A percentile compares a stretch with the other conserved stretches of the same genome.
Evolutionary conservation across 1,284 basidiomycete species (phyloP).

Genomic region (Trichosporon sp.): DNA sequence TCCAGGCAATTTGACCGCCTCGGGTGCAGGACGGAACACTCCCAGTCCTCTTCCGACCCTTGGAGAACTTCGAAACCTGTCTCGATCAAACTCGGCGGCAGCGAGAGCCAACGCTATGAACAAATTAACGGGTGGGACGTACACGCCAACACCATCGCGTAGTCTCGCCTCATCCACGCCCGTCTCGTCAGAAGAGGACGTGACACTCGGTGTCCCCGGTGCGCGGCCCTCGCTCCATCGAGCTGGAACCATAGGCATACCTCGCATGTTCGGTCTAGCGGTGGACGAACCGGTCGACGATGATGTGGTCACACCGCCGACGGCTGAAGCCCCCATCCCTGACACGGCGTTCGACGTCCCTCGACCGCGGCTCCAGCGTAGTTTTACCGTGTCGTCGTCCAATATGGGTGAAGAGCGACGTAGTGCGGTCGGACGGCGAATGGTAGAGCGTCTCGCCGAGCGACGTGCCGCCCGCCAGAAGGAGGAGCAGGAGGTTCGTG

Average conservation of each 20-base stretch:
- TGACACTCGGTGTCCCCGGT: slow-evolving; percentile 29
- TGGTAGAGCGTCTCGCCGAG: slow-evolving; percentile 54
- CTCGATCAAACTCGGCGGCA: slow-evolving; percentile 55
- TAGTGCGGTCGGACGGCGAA: slow-evolving; percentile 55
- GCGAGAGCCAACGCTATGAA: slow-evolving; percentile 54
- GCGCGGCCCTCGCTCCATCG: slow-evolving; percentile 36
- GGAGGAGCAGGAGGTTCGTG: slow-evolving; percentile 47
- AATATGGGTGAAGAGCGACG: slow-evolving; percentile 56
- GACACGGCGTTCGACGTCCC: slow-evolving; percentile 33
- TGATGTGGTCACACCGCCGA: slow-evolving; percentile 17
- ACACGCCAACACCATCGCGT: slow-evolving; percentile 25
- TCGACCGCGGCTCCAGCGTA: slow-evolving; percentile 51
- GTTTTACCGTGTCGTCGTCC: slow-evolving; percentile 53
- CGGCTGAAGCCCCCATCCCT: slow-evolving; percentile 26
- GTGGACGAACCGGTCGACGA: slow-evolving; percentile 20
- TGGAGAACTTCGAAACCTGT: slow-evolving; percentile 50
- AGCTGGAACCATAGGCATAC: slow-evolving; percentile 46
- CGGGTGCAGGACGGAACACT: slow-evolving; percentile 40
- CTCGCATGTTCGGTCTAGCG: slow-evolving; percentile 36
- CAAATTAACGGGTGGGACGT: slow-evolving; percentile 46
- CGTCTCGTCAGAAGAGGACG: slow-evolving; percentile 35
- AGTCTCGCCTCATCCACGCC: slow-evolving; percentile 16
- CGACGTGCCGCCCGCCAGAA: slow-evolving; percentile 46
- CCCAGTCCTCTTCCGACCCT: slow-evolving; percentile 53
- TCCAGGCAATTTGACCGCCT: slow-evolving; percentile 25